These are phyloP conservation scores for Cyberlindnera samutprakarnensis DNA, from an alignment of 805 yeast genomes.

Conservation along the genomic window DNA sequence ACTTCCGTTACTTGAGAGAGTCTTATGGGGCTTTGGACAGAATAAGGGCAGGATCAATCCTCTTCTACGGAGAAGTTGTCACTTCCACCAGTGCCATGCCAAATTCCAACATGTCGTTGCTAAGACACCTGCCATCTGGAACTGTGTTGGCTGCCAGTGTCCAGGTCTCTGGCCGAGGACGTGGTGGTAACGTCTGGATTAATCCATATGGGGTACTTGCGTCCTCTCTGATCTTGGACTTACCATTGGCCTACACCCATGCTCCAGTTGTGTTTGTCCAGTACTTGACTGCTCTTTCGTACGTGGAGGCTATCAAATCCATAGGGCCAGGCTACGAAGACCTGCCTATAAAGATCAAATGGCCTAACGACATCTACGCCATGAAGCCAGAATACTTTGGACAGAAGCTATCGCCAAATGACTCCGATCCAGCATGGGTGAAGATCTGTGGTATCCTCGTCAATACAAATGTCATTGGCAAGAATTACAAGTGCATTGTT, in stretches of 20 bases:
- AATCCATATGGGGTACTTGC: constrained; percentile 92
- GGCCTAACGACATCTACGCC: constrained; percentile 95
- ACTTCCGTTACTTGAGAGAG: constrained; percentile 37
- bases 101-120: constrained; percentile 58
- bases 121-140: constrained; percentile 63
- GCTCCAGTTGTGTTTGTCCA: constrained; percentile 78
- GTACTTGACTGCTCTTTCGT: constrained; percentile 76
- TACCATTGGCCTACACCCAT: constrained; percentile 36
- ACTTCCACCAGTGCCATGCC: constrained; percentile 80
- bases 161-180: constrained; percentile 87
- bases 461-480: constrained; percentile 61
- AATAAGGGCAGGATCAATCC: constrained; percentile 46
- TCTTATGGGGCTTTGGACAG: constrained; percentile 25
- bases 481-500: constrained; percentile 57
- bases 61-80: constrained; percentile 80
- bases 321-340: constrained; percentile 59
- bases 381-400: constrained; percentile 55
- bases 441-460: constrained; percentile 83
- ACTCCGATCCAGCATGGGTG: constrained; percentile 55
- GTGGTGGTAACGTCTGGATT: constrained; percentile 94
- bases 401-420: constrained; percentile 21
- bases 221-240: constrained; percentile 57
- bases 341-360: constrained; percentile 76
- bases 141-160: constrained; percentile 60
- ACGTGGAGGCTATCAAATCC: constrained; percentile 64